Evolutionary conservation across 2,329 filamentous ascomycete species (phyloP), one percentile per base, ranked within the genome.

Genomic region (Aspergillus sp.): DNA sequence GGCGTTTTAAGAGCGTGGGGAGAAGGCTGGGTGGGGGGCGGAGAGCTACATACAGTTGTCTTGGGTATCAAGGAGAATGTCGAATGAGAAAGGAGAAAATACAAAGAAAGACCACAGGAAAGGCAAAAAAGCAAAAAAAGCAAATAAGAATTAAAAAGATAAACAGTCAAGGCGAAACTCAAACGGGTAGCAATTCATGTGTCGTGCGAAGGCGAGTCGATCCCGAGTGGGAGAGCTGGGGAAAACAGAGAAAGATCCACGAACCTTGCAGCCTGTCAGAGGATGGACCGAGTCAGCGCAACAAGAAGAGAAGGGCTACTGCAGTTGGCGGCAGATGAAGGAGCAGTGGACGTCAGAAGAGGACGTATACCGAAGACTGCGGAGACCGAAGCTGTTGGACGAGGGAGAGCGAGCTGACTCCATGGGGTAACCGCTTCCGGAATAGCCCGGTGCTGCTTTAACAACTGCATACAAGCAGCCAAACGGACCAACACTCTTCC

Each of bases 1-100:
- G 51, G 42, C 30, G 37, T 48, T 22, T 33, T 45, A 30, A 51
- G 44, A 57, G 46, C 58, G 60, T 61, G 62, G 62, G 60, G 58
- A 64, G 45, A 42, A 44, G 49, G 52, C 45, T 45, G 54, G 53
- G 61, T 56, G 60, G 59, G 55, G 52, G 54, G 39, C 40, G 22
- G 51, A 50, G 47, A 19, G 51, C 45, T 54, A 30, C 56, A 51
- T 58, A 54, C 56, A 56, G 51, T 37, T 40, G 44, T 54, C 45
- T 37, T 19, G 33, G 34, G 17, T 33, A 30, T 40, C 44, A 40
- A 46, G 20, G n/a, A n/a, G 39, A 54, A 15, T 27, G 41, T 41
- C 54, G 39, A 54, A 54, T 40, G 11, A 46, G 42, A 47, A 20
- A 40, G 37, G 8, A 41, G 17, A 27, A 17, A 15, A 42, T 17